phyloP scores from a whole-genome alignment of 2,329 filamentous ascomycete genomes.

The Beauveria asiatica region DNA sequence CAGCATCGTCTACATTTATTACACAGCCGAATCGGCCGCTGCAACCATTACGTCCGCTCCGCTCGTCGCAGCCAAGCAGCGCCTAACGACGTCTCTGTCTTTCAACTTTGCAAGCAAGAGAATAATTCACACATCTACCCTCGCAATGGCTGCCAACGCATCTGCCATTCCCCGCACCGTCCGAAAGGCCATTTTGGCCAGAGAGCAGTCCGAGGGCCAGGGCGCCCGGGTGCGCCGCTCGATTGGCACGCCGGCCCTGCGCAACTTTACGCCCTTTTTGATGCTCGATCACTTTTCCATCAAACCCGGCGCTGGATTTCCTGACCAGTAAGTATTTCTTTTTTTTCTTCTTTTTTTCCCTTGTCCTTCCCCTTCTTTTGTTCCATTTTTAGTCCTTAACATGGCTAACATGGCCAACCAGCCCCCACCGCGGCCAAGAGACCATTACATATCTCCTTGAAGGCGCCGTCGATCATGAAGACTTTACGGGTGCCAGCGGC shows the following conservation, averaged over 20 bases:
- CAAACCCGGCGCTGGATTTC: conserved; percentile 74
- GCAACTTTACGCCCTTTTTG: conserved; percentile 84
- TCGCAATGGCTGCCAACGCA: background rate
- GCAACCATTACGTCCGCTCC: background rate
- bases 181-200: conserved; percentile 71
- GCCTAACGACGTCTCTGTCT: background rate
- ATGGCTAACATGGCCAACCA: conserved; percentile 8
- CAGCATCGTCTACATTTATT: background rate
- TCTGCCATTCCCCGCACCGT: conserved; percentile 35
- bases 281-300: conserved; percentile 94
- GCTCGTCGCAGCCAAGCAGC: background rate
- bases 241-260: conserved; percentile 73
- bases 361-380: background rate
- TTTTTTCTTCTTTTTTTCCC: background rate
- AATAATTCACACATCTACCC: background rate
- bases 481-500: conserved; percentile 79
- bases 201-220: conserved; percentile 80
- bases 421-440: conserved; percentile 70
- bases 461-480: conserved; percentile 83
- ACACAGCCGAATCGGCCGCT: background rate
- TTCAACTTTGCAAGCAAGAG: background rate
- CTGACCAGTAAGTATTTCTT: conserved; percentile 54
- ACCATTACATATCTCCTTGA: conserved; percentile 82
- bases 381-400: background rate
- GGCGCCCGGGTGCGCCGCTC: conserved; percentile 81